Percentiles rank a stretch among this genome's conserved stretches.
These are phyloP conservation scores for Pugionium dolabratum DNA, from an alignment of 345 rosid species.

Conservation along the genomic window DNA sequence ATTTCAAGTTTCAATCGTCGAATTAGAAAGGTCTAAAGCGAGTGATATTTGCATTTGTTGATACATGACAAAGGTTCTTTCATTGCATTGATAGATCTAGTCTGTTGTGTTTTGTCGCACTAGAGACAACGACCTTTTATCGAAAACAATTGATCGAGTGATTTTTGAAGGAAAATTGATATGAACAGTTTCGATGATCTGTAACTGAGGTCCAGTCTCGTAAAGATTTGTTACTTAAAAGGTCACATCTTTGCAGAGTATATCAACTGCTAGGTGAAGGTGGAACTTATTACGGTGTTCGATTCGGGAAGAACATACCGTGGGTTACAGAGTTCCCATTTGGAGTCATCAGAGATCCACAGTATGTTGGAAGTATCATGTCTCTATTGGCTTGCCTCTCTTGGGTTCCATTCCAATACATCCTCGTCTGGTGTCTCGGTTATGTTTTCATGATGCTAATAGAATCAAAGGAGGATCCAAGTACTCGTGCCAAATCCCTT, in stretches of 20 bases:
- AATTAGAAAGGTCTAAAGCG: not conserved
- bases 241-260: conserved; percentile 53
- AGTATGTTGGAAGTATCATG: conserved; percentile 81
- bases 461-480: conserved; percentile 70
- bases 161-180: not conserved
- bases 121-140: not conserved
- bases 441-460: conserved; percentile 64
- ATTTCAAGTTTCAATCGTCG: not conserved
- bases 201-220: not conserved
- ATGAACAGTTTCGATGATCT: not conserved
- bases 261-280: conserved; percentile 90
- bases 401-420: conserved; percentile 85
- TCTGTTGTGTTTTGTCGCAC: not conserved
- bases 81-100: no score
- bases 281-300: conserved; percentile 85
- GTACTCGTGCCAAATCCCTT: conserved; percentile 63
- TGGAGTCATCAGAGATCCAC: conserved; percentile 88
- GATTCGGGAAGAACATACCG: conserved; percentile 73
- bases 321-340: conserved; percentile 94
- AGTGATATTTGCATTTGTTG: no score
- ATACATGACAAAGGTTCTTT: no score
- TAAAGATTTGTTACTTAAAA: not conserved
- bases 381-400: conserved; percentile 71
- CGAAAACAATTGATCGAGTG: not conserved
- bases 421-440: conserved; percentile 73